Evolutionary conservation across 1,139 yeast species (phyloP).

Genomic region (Magnusiomyces starmeri): DNA sequence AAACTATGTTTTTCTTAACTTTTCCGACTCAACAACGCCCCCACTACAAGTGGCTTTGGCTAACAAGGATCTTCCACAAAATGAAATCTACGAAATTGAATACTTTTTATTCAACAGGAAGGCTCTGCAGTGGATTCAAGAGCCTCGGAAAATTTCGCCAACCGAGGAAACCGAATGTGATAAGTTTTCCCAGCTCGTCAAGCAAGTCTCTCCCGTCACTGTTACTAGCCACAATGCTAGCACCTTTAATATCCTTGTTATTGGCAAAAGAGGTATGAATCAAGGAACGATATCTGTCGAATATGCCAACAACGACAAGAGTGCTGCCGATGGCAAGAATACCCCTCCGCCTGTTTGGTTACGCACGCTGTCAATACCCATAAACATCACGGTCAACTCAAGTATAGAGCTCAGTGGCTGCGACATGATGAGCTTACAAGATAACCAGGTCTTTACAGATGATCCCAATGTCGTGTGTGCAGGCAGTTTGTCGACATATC

Average conservation of each 20-base stretch:
- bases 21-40: constrained; percentile 69
- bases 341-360: constrained; percentile 33
- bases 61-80: constrained; percentile 43
- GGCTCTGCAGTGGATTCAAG: constrained; percentile 40
- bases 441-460: constrained; percentile 16
- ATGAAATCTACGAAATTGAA: constrained; percentile 70
- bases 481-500: constrained; percentile 14
- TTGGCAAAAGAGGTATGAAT: constrained; percentile 69
- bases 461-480: constrained; percentile 3
- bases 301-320: constrained; percentile 40
- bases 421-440: constrained; percentile 50
- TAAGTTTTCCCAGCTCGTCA: neutral
- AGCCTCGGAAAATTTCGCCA: constrained; percentile 4
- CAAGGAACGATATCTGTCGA: constrained; percentile 60
- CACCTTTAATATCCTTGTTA: constrained; percentile 49
- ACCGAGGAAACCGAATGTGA: constrained; percentile 13
- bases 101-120: constrained; percentile 53
- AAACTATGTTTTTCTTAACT: constrained; percentile 44
- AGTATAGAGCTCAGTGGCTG: constrained; percentile 69
- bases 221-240: constrained; percentile 25
- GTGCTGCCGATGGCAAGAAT: neutral
- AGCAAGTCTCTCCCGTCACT: constrained; percentile 1
- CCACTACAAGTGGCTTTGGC: constrained; percentile 45
- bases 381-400: constrained; percentile 60
- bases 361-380: constrained; percentile 55